Evolutionary conservation across 257 asterid genomes (phyloP), one percentile per base, ranked within the genome.

Genomic region (Knoxia roxburghii): DNA sequence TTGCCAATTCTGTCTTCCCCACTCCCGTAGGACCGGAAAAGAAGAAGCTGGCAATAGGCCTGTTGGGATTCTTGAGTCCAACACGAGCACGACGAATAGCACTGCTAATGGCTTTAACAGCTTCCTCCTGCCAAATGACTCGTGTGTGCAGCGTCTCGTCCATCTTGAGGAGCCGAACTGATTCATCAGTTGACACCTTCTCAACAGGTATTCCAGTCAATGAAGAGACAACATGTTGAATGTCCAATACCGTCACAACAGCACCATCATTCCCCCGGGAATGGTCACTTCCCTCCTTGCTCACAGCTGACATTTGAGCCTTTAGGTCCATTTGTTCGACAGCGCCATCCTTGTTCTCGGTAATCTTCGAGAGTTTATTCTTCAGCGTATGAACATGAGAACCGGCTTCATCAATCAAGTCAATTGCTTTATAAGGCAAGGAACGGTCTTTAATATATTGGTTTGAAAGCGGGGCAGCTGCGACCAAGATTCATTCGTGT

Each of bases 151-250:
- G 96, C 0, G 96, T 91, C 68, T 87, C 95, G 77, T 91, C 98
- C 98, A 91, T 89, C 79, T 87, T 89, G 57, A 91, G 90, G 71
- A 91, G 98, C 45, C 96, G 94, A 33, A 84, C 94, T 3, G 98
- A 91, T 68, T 91, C 98, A 27, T 89, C 96, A 6, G 89, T 75
- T 0, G 98, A 89, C 35, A 91, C 98, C 74, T 91, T 91, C 60
- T 89, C 96, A 13, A 91, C 98, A 2, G 98, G 98, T 64, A 91
- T 91, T 45, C 98, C 98, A 0, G 98, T 91, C 98, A 96, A 89
- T 5, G 95, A 84, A 72, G 96, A 83, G 56, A 91, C 95, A 4
- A 91, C 89, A 65, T 89, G 96, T 69, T 91, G 98, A 76, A 91
- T 91, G 83, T 91, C 98, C 11, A 76, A 85, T 78, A 89, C 98